Base-by-base conservation (phyloP, 2,329 filamentous ascomycete genomes). In the Aspergillus pseudotamarii region DNA sequence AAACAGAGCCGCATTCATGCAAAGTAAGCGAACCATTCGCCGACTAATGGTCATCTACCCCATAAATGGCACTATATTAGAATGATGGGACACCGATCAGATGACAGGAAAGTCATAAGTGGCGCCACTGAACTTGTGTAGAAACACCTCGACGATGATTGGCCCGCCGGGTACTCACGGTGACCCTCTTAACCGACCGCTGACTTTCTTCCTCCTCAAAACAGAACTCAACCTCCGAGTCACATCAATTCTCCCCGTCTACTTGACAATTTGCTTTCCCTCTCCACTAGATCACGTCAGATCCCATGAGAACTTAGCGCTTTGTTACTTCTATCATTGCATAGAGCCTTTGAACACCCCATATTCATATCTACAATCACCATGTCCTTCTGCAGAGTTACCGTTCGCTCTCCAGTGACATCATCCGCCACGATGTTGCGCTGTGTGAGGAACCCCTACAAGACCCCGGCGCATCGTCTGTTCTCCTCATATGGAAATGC, bases 401-500 rank as follows among this genome's bases (percentile, higher is more conserved):
- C 78, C 14, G 61, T 69, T 67, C 76, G 74, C 32, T 72, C 72
- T 50, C 68, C 78, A 51, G 79, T 83, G 78, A 81, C 80, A 81
- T 82, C 81, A 80, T 83, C 80, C 68, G 69, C 77, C 66, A 74
- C 76, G 51, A 71, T 81, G 63, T 73, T 80, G 68, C 73, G 75
- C 70, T 75, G 75, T 65, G 69, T 76, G 61, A 74, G 70, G 63
- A 72, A 76, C 66, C 76, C 78, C 62, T 74, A 76, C 55, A 72
- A 74, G 57, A 74, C 76, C 64, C 75, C 75, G 65, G 81, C 79
- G 64, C 68, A 80, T 57, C 80, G 83, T 56, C 74, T 75, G 36
- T 85, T 85, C 73, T 84, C 83, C 19, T 84, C 82, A 8, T 74
- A 76, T 26, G 77, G 77, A 58, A 75, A 75, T 28, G 63, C 74